These are phyloP conservation scores for Microbotryum scabiosae DNA, from an alignment of 1,284 basidiomycete species.

Conservation along the genomic window DNA sequence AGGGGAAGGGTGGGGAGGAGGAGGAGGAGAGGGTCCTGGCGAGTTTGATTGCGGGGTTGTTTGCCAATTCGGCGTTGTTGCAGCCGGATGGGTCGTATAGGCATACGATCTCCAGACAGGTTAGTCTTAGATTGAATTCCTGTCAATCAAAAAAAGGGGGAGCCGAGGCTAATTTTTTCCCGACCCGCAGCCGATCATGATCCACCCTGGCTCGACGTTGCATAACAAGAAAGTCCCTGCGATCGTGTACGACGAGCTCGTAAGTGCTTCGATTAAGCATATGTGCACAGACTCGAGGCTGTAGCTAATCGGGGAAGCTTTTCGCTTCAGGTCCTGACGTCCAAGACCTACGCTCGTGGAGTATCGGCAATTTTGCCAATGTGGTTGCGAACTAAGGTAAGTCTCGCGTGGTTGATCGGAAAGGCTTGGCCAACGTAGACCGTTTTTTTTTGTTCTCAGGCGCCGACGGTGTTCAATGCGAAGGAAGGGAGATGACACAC, in stretches of 20 bases:
- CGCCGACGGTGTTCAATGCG: slow-evolving; percentile 1
- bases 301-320: background rate
- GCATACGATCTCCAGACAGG: slow-evolving; percentile 67
- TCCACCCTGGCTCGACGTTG: slow-evolving; percentile 75
- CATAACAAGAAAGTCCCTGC: slow-evolving; percentile 69
- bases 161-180: background rate
- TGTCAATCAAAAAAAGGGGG: background rate
- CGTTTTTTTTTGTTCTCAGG: background rate
- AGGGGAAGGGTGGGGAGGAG: slow-evolving; percentile 31
- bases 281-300: background rate
- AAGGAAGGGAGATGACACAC: background rate
- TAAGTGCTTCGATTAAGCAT: slow-evolving; percentile 43
- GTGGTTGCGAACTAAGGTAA: slow-evolving; percentile 9
- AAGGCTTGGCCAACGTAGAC: background rate
- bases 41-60: slow-evolving; percentile 58
- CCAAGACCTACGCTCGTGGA: slow-evolving; percentile 73
- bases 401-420: background rate
- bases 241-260: slow-evolving; percentile 84
- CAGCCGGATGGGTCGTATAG: slow-evolving; percentile 72
- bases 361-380: slow-evolving; percentile 63
- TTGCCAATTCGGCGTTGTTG: slow-evolving; percentile 70
- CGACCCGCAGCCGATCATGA: slow-evolving; percentile 58
- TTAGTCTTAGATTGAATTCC: slow-evolving; percentile 42
- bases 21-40: slow-evolving; percentile 29
- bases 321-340: slow-evolving; percentile 62